Evolutionary conservation across 257 asterid genomes (phyloP), one percentile per base, ranked within the genome.

Genomic region (Penstemon davidsonii): DNA sequence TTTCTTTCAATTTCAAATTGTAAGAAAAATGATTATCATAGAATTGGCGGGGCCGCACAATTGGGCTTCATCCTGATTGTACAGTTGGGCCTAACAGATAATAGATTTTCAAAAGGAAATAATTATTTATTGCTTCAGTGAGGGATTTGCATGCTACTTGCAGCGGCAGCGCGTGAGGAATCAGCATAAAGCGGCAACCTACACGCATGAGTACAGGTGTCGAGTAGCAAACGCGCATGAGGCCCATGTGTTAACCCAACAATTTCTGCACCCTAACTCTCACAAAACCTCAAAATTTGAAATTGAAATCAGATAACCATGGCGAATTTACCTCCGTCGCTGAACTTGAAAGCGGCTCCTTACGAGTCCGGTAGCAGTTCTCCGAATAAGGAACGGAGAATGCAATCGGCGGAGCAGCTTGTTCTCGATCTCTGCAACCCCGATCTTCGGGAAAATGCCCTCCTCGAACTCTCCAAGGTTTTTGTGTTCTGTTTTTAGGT

Each of bases 401-500:
- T 88, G 87, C 94, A 87, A 79, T 82, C 95, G 25, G 88, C 92
- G 0, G 97, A 91, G 89, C 95, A 87, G 83, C 82, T 89, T 63
- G 95, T 92, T 45, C 95, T 89, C 69, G 96, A 92, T 68, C 96
- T 92, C 43, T 87, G 91, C 85, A 81, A 78, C 71, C 96, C 96
- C 51, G 98, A 89, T 69, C 96, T 92, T 68, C 86, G 98, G 42
- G 98, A 87, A 67, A 87, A 84, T 58, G 98, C 98, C 11, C 96
- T 92, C 42, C 96, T 87, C 44, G 98, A 92, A 64, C 95, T 92
- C 40, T 87, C 98, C 64, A 92, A 89, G 96, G 96, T 92, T 53
- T 46, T 38, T 58, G 11, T 46, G 39, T 39, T 25, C 19, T 25
- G 33, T 25, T 25, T 25, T 25, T 25, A 25, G 33, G 2, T 25